phyloP scores from a whole-genome alignment of 2,329 filamentous ascomycete genomes.

The Xylaria sp. region DNA sequence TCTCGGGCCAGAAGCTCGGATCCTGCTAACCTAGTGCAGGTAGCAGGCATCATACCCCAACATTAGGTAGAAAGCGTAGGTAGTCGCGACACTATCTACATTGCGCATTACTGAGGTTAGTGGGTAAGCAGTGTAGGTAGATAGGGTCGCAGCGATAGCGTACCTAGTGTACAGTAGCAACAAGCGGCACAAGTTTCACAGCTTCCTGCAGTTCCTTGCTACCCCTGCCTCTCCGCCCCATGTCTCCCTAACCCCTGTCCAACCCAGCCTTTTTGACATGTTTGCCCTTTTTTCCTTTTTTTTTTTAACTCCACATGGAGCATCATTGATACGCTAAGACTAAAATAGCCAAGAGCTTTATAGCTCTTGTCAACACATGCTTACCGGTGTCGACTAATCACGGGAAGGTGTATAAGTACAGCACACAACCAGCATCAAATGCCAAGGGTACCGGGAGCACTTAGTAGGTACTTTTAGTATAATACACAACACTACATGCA shows the following conservation, averaged over 20 bases:
- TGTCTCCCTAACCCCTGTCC: neutral
- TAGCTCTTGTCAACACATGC: neutral
- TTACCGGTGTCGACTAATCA: constrained; percentile 7
- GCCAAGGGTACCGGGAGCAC: constrained; percentile 9
- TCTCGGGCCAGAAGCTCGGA: constrained; percentile 29
- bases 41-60: constrained; percentile 24
- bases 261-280: constrained; percentile 9
- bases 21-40: constrained; percentile 11
- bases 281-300: constrained; percentile 9
- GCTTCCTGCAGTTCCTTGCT: constrained; percentile 27
- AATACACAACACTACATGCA: too few relatives aligned
- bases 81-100: too few relatives aligned
- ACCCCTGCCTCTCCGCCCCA: constrained; percentile 19
- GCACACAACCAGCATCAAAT: constrained; percentile 13
- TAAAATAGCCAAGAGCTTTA: constrained; percentile 14
- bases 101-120: too few relatives aligned
- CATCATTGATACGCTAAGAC: constrained; percentile 6
- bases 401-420: constrained; percentile 21
- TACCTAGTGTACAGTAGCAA: neutral
- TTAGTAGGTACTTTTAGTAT: too few relatives aligned
- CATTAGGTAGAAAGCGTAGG: neutral
- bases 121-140: neutral
- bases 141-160: neutral
- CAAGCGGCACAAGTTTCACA: constrained; percentile 27
- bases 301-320: constrained; percentile 4